Base-by-base conservation (phyloP, 2,329 filamentous ascomycete genomes). In the Aureobasidium vineae region DNA sequence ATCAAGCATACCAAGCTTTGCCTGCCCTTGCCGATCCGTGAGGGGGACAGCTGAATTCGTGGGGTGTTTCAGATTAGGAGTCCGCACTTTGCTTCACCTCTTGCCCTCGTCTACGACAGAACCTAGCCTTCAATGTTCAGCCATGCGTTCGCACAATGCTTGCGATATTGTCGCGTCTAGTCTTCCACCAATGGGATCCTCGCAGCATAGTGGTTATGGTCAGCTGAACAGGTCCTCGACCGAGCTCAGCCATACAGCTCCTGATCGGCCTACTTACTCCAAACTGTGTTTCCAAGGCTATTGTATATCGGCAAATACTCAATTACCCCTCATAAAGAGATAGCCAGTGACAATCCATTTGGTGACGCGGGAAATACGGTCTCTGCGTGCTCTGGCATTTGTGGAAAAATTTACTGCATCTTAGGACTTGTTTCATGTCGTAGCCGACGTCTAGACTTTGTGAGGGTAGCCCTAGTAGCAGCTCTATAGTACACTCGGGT, bases 1-100 rank as follows among this genome's bases (percentile, higher is more conserved):
- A 21, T 21, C 40, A 59, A 59, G 54, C 54, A 31, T 28, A 49
- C 45, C 31, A 63, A 63, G 59, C 59, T 63, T 63, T 63, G 5
- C 28, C 28, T 19, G 19, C 43, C 43, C 57, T 43, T 23, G 33
- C 36, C 57, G 13, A 21, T n/a, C 31, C 43, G 21, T 5, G 38
- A 26, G 54, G n/a, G 38, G 11, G 33, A 33, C 52, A 56, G 52
- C 23, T 26, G 28, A 47, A 47, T 21, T 10, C 8, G 56, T 16
- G 41, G 56, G 56, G n/a, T 38, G 57, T 61, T 61, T 61, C 57
- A 61, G 10, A 23, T 61, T 49, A 31, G 19, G 7, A n/a, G 6
- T n/a, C 33, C 1, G 28, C 49, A 8, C 16, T 52, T 33, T 21
- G 2, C 28, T n/a, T 15, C 15, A 31, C 47, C 11, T 16, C 57